Evolutionary conservation across 2,329 filamentous ascomycete species (phyloP).

Genomic region (Talaromyces atroroseus): DNA sequence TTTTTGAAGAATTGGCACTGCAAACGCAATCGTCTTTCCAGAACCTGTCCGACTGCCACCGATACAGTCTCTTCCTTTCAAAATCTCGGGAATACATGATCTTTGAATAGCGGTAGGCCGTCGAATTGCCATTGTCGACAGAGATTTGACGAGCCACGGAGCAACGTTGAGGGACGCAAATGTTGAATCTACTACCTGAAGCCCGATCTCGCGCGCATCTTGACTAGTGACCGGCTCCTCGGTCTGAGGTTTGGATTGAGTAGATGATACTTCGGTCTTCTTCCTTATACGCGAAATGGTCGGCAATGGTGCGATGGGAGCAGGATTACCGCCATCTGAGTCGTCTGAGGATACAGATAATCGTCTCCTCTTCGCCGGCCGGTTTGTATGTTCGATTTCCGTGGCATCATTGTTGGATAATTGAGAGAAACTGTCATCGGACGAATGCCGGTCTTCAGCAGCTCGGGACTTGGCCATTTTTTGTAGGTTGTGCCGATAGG

Average conservation of each 20-base stretch:
- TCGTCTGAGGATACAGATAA: constrained; percentile 34
- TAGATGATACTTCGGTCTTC: constrained; percentile 21
- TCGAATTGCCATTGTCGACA: constrained; percentile 73
- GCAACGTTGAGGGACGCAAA: constrained; percentile 69
- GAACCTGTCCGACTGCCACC: constrained; percentile 92
- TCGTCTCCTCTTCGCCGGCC: constrained; percentile 35
- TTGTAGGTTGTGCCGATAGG: background rate
- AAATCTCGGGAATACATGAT: constrained; percentile 84
- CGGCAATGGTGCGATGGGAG: constrained; percentile 25
- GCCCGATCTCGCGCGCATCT: constrained; percentile 36
- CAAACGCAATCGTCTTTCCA: constrained; percentile 94
- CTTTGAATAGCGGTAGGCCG: constrained; percentile 89
- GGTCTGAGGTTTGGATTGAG: constrained; percentile 12
- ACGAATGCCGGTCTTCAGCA: background rate
- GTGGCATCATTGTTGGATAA: background rate
- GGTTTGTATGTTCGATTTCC: constrained; percentile 14
- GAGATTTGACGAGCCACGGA: constrained; percentile 82
- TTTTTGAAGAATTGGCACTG: constrained; percentile 85
- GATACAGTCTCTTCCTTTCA: constrained; percentile 88
- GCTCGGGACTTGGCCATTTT: constrained; percentile 1
- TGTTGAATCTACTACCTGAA: constrained; percentile 46
- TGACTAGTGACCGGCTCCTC: constrained; percentile 34
- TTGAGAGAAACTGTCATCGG: background rate
- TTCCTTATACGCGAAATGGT: constrained; percentile 39
- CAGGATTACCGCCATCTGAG: constrained; percentile 26